Base-by-base conservation (phyloP, 2,329 filamentous ascomycete genomes). In the Fusarium sp. region DNA sequence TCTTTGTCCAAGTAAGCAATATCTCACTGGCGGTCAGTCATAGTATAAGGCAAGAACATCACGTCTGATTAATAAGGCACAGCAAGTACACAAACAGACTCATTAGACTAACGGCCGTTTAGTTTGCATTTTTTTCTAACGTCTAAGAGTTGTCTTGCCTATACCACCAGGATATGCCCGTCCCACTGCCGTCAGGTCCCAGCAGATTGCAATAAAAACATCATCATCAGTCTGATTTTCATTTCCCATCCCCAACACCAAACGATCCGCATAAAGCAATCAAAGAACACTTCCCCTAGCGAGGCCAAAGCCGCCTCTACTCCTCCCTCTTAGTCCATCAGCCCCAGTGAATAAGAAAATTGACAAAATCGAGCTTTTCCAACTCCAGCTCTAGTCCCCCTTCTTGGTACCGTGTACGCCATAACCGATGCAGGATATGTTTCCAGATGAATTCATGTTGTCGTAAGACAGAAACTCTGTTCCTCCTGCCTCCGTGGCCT, bases 101-200 rank as follows among this genome's bases (percentile, higher is more conserved):
- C 35, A 26, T 32, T 65, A 50, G 56, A 66, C 39, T 49, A 50
- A 61, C 13, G 50, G 53, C 30, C 65, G 54, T 72, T 64, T 62
- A 64, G 49, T 54, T 72, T 51, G 59, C 53, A 73, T 75, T 73
- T 75, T 75, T 76, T 47, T 75, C 74, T 76, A 75, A 68, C 55
- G 58, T 76, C 74, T 75, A 74, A 72, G 54, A 63, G 64, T 63
- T 60, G 54, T 41, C 60, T 65, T 58, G 49, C 58, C 51, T 61
- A 49, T 51, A 46, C 62, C 55, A 46, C 60, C 57, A 51, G 51
- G 50, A 41, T 35, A 55, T 59, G 48, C 56, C 60, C 33, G 28
- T 62, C 22, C 62, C 52, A 41, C 47, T 56, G 41, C 54, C 48
- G 19, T 64, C 48, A 60, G 50, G 22, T 49, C 40, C 48, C 48